Evolutionary conservation across 2,329 filamentous ascomycete species (phyloP).

Genomic region (Plenodomus tracheiphilus): DNA sequence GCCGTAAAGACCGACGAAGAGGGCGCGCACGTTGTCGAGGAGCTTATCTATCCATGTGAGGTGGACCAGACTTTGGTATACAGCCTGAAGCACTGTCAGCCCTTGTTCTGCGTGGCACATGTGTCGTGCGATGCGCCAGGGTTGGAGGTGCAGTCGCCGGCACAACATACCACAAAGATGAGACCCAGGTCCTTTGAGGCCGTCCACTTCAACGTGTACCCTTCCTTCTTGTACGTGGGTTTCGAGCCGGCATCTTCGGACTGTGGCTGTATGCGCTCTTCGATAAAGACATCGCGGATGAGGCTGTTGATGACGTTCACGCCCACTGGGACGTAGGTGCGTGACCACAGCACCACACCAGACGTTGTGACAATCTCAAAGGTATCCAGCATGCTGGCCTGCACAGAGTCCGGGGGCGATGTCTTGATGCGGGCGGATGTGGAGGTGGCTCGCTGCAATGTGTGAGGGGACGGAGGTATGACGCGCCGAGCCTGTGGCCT

Average conservation of each 20-base stretch:
- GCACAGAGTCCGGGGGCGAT: slow-evolving; percentile 4
- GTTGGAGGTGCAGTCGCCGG: no score
- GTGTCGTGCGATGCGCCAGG: not conserved
- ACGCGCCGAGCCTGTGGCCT: not conserved
- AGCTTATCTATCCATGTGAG: slow-evolving; percentile 97
- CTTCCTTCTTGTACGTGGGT: slow-evolving; percentile 82
- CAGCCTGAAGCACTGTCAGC: slow-evolving; percentile 63
- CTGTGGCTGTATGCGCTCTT: slow-evolving; percentile 75
- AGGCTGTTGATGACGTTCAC: slow-evolving; percentile 88
- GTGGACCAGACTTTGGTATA: slow-evolving; percentile 93
- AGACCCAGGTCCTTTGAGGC: slow-evolving; percentile 88
- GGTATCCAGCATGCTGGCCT: slow-evolving; percentile 76
- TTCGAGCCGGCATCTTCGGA: slow-evolving; percentile 65
- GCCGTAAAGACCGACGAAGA: slow-evolving; percentile 89
- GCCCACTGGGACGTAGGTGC: slow-evolving; percentile 78
- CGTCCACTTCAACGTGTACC: slow-evolving; percentile 94
- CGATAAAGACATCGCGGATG: slow-evolving; percentile 96
- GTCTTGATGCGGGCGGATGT: not conserved
- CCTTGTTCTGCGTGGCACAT: not conserved
- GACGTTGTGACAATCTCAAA: slow-evolving; percentile 97
- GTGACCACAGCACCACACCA: slow-evolving; percentile 95
- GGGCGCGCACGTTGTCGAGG: slow-evolving; percentile 88
- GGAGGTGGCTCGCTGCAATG: slow-evolving; percentile 2
- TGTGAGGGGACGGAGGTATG: slow-evolving; percentile 7
- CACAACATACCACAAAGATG: slow-evolving; percentile 89